A percentile compares a stretch with the other conserved stretches of the same genome.
These are phyloP conservation scores for Parasitella parasitica DNA, from an alignment of 371 early-diverging fungal genomes.

Conservation along the genomic window DNA sequence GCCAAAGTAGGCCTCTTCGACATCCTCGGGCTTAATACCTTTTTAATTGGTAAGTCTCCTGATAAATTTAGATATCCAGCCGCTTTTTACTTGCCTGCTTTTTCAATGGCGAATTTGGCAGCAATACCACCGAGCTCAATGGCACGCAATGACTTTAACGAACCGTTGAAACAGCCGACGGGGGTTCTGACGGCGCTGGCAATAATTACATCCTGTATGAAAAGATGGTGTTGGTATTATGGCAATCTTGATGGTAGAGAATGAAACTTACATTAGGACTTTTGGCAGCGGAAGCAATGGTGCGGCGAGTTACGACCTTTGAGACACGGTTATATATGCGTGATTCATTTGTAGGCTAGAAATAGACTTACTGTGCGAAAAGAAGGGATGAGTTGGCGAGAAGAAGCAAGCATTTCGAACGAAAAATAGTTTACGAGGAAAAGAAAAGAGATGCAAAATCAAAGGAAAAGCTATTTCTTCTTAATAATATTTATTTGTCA, in stretches of 20 bases:
- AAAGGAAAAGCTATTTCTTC: not conserved
- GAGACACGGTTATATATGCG: no score
- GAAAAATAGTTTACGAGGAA: constrained; percentile 3
- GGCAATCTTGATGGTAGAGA: no score
- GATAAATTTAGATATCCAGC: no score
- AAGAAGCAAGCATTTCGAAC: constrained; percentile 26
- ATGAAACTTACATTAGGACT: constrained; percentile 31
- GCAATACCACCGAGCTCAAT: constrained; percentile 74
- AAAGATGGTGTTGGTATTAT: not conserved
- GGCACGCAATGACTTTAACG: constrained; percentile 64
- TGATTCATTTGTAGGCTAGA: no score
- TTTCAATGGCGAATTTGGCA: constrained; percentile 17
- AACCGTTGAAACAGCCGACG: constrained; percentile 73
- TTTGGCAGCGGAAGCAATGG: constrained; percentile 37
- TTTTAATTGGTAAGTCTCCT: not conserved
- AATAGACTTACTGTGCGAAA: constrained; percentile 3
- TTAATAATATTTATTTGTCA: constrained; percentile 6
- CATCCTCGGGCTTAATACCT: constrained; percentile 65
- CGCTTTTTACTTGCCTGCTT: not conserved
- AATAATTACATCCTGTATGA: constrained; percentile 52
- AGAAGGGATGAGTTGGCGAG: constrained; percentile 22
- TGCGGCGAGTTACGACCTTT: constrained; percentile 23
- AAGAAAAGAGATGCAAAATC: constrained; percentile 3
- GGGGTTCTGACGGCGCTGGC: constrained; percentile 71
- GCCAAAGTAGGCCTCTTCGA: constrained; percentile 91